These are phyloP conservation scores for Fraxinus anomala DNA, from an alignment of 257 asterid species.

Conservation along the genomic window DNA sequence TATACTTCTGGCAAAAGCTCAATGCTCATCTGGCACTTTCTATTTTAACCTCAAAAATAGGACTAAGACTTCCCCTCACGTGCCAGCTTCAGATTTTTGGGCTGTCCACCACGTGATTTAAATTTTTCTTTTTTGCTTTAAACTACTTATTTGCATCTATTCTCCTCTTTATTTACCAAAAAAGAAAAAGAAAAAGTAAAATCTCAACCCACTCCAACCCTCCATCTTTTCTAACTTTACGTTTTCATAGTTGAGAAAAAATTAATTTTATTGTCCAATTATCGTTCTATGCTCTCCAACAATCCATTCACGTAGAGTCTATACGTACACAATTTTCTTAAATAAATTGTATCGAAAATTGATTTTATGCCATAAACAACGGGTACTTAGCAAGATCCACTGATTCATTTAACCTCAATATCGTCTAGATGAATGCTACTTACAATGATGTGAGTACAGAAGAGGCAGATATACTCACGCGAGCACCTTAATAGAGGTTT, in stretches of 20 bases:
- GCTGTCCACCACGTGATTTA: constrained; percentile 17
- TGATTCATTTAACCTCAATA: too few species aligned
- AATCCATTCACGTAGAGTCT: neutral
- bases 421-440: too few species aligned
- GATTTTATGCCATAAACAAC: too few species aligned
- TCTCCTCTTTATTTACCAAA: neutral
- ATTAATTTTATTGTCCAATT: neutral
- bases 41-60: neutral
- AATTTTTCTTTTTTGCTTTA: neutral
- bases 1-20: neutral
- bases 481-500: neutral
- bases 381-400: too few species aligned
- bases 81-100: constrained; percentile 10
- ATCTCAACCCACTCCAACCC: neutral
- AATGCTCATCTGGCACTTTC: neutral
- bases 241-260: neutral
- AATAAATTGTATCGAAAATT: too few species aligned
- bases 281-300: neutral
- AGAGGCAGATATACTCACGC: too few species aligned
- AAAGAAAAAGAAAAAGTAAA: neutral
- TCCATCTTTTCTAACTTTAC: neutral
- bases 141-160: neutral
- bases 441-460: too few species aligned
- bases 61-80: neutral
- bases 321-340: neutral